These are phyloP conservation scores for Samsoniella hepiali DNA, from an alignment of 2,329 filamentous ascomycete genomes.

Conservation along the genomic window DNA sequence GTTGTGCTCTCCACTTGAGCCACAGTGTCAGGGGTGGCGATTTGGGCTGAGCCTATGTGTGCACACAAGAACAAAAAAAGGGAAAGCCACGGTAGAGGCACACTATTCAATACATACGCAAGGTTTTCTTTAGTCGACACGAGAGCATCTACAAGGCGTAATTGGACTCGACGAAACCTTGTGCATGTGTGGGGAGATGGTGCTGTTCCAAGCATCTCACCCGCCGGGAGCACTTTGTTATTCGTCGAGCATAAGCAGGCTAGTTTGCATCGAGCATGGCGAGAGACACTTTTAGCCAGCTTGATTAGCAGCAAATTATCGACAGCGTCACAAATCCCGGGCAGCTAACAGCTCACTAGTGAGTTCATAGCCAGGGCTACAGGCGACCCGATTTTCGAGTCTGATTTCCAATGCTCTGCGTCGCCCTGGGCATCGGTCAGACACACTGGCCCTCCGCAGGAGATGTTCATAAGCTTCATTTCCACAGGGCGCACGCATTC, in stretches of 20 bases:
- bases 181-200: not conserved
- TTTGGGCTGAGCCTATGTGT: not conserved
- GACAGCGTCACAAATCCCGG: not conserved
- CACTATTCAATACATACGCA: not conserved
- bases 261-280: not conserved
- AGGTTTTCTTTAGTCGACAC: not conserved
- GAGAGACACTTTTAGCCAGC: not conserved
- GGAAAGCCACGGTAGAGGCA: not conserved
- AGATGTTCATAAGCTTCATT: not conserved
- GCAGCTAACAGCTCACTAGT: not conserved
- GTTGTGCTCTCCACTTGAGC: not conserved
- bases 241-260: not conserved
- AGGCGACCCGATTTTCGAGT: not conserved
- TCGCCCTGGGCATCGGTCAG: not conserved
- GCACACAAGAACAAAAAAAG: not conserved
- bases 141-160: not conserved
- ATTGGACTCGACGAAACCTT: not conserved
- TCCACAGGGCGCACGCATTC: no score
- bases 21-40: not conserved
- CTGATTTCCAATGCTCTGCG: not conserved
- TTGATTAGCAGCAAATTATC: not conserved
- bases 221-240: not conserved
- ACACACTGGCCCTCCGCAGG: not conserved
- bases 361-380: not conserved
- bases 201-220: not conserved